phyloP scores from a whole-genome alignment of 306 rosid genomes.

The Dryas drummondii region DNA sequence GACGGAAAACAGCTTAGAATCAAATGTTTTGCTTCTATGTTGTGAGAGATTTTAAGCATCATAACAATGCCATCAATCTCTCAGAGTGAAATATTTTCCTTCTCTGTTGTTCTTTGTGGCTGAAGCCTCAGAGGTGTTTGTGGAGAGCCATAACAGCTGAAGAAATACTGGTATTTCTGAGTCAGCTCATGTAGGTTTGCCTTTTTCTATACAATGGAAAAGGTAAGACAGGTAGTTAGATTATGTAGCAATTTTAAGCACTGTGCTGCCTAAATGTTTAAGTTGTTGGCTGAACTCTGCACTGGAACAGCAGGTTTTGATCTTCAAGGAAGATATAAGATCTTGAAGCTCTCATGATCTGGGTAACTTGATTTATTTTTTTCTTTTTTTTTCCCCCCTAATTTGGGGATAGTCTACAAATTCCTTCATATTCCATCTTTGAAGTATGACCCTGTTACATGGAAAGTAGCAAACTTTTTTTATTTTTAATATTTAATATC shows the following conservation, averaged over 20 bases:
- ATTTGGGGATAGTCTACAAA: neutral
- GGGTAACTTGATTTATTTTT: neutral
- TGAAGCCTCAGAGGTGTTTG: slow-evolving; percentile 3
- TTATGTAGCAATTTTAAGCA: neutral
- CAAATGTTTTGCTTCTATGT: neutral
- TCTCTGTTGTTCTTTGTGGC: neutral
- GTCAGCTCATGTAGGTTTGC: neutral
- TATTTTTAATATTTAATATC: no score
- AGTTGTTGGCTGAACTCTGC: neutral
- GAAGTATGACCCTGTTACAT: no score
- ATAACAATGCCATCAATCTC: neutral
- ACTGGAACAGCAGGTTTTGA: neutral
- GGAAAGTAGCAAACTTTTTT: no score
- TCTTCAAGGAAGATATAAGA: neutral
- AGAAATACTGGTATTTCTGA: neutral
- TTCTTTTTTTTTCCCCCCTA: neutral
- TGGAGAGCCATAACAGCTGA: neutral
- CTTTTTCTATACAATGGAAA: neutral
- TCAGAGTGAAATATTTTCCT: neutral
- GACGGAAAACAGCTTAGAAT: slow-evolving; percentile 1
- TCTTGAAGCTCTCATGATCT: neutral
- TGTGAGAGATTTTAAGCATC: neutral
- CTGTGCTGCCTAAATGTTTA: neutral
- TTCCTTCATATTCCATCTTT: no score
- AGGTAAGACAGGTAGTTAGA: neutral